Evolutionary conservation across 495 filamentous ascomycete genomes (phyloP), one percentile per base, ranked within the genome.

Genomic region (Hyphodiscus hymeniophilus): DNA sequence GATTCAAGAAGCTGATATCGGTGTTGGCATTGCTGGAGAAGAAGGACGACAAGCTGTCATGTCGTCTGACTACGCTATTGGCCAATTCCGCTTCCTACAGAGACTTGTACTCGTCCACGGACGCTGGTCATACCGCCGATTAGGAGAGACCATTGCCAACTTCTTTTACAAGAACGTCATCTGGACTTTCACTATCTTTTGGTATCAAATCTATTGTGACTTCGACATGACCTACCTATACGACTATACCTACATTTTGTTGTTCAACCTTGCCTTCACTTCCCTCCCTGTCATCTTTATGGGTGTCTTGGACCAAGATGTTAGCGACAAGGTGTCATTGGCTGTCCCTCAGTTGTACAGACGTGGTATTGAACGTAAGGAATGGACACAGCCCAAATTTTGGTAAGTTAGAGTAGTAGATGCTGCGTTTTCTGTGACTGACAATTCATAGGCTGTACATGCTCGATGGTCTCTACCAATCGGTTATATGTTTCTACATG

Each of bases 131-230:
- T 99, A 99, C 65, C 75, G 91, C 24, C 81, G 94, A 54, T 68
- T 97, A 62, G 89, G 80, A 41, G 94, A 99, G 73, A 85, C 85
- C 22, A 95, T 91, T 55, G 87, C 89, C 59, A 99, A 99, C 62
- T 99, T 99, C 76, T 99, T 99, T 72, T 99, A 99, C 77, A 99
- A 99, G 85, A 97, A 96, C 68, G 82, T 99, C 68, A 83, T 97
- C 41, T 99, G 94, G 94, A 95, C 89, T 13, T 88, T 96, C 58
- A 79, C 88, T 20, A 83, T 99, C 45, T 94, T 97, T 74, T 99
- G 92, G 94, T 99, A 87, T 68, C 90, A 92, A 64, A 84, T 92
- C 46, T 97, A 84, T 68, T 87, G 85, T 75, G 83, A 92, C 64
- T 96, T 92, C 62, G 94, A 99, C 67, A 84, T 89, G 57, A 85